These are phyloP conservation scores for Begonia masoniana DNA, from an alignment of 306 rosid species.

Conservation along the genomic window DNA sequence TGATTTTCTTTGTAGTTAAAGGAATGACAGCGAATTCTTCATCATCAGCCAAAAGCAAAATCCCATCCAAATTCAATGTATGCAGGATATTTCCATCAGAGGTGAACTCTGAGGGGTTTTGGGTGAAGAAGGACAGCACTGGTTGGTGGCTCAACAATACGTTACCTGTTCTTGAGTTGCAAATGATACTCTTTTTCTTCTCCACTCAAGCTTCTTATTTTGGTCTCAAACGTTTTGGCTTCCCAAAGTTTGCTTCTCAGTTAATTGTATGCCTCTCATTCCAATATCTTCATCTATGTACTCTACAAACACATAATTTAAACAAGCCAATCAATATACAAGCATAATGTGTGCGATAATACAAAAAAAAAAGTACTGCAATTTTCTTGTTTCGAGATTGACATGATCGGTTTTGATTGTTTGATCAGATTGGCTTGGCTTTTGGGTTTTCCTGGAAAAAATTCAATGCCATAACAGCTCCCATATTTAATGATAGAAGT, in stretches of 20 bases:
- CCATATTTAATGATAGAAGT: constrained; percentile 22
- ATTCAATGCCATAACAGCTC: not conserved
- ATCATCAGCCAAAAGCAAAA: too few relatives aligned
- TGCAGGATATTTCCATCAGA: not conserved
- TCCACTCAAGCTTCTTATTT: constrained; percentile 14
- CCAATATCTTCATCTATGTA: too few relatives aligned
- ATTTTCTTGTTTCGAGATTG: not conserved
- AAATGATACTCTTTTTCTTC: constrained; percentile 24
- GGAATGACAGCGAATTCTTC: not conserved
- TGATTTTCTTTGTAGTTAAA: not conserved
- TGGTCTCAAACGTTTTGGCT: constrained; percentile 24
- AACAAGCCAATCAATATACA: too few relatives aligned
- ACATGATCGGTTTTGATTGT: not conserved
- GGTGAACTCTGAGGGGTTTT: constrained; percentile 4
- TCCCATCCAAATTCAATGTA: too few relatives aligned
- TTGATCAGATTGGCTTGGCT: constrained; percentile 33
- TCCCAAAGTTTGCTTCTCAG: constrained; percentile 39
- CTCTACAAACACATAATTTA: too few relatives aligned
- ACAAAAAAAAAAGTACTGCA: not conserved
- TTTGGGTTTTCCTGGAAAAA: constrained; percentile 16
- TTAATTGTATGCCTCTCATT: constrained; percentile 28
- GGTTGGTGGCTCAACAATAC: constrained; percentile 6
- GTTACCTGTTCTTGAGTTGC: constrained; percentile 34
- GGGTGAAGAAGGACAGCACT: not conserved
- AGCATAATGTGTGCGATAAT: too few relatives aligned